Conservation (phyloP, 257 asterid species). For the Nicotiana tomentosiformis region DNA sequence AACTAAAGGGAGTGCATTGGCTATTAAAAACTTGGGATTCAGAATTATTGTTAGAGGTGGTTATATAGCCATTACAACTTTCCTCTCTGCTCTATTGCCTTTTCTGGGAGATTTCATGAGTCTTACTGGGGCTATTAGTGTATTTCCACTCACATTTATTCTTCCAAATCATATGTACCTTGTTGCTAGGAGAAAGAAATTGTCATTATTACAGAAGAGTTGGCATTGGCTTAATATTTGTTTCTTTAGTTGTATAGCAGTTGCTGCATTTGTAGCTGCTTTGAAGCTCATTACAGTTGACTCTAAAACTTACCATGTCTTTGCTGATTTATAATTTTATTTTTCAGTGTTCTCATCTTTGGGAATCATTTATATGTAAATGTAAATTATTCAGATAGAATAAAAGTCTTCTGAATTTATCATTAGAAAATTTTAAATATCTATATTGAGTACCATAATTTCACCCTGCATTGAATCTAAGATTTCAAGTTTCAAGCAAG, state of each 20-base stretch:
- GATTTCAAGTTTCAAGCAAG: not conserved
- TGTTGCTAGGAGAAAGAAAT: slow-evolving; percentile 46
- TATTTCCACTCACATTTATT: slow-evolving; percentile 89
- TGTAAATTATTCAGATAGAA: too few species aligned
- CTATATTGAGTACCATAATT: not conserved
- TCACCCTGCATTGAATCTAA: not conserved
- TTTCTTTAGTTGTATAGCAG: slow-evolving; percentile 48
- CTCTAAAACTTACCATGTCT: slow-evolving; percentile 53
- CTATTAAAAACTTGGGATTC: slow-evolving; percentile 60
- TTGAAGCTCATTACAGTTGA: slow-evolving; percentile 57
- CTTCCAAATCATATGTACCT: slow-evolving; percentile 99
- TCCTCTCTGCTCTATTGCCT: slow-evolving; percentile 77
- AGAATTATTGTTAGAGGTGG: slow-evolving; percentile 75
- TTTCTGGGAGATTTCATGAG: slow-evolving; percentile 98
- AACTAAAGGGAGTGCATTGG: slow-evolving; percentile 62
- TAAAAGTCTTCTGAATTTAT: not conserved
- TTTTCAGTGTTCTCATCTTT: not conserved
- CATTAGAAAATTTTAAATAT: not conserved
- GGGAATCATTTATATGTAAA: too few species aligned
- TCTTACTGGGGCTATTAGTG: slow-evolving; percentile 89
- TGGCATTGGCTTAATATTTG: slow-evolving; percentile 92
- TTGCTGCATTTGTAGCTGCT: slow-evolving; percentile 71
- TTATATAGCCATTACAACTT: slow-evolving; percentile 55
- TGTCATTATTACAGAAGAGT: slow-evolving; percentile 44
- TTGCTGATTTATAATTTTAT: slow-evolving; percentile 56